These are phyloP conservation scores for Colletotrichum paranaense DNA, from an alignment of 2,329 filamentous ascomycete genomes.

Conservation along the genomic window DNA sequence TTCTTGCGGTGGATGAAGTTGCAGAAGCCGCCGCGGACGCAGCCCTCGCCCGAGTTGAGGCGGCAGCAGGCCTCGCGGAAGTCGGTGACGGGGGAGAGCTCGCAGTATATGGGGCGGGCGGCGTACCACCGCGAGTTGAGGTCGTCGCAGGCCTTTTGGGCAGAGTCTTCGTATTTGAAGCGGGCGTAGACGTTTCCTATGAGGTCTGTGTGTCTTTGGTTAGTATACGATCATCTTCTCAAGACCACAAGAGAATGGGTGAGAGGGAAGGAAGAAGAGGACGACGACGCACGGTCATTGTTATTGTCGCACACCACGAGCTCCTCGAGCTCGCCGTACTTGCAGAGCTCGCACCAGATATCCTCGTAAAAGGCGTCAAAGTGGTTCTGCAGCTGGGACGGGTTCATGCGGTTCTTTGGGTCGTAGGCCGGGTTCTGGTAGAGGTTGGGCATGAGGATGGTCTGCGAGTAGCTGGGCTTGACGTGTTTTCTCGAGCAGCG, in stretches of 20 bases:
- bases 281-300: constrained; percentile 81
- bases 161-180: constrained; percentile 99
- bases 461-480: constrained; percentile 98
- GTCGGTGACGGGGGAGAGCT: constrained; percentile 95
- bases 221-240: background rate
- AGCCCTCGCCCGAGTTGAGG: constrained; percentile 93
- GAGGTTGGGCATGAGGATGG: constrained; percentile 96
- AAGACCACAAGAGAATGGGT: no score
- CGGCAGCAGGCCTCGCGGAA: constrained; percentile 98
- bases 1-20: constrained; percentile 99
- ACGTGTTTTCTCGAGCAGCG: constrained; percentile 98
- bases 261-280: background rate
- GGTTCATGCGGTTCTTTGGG: constrained; percentile 95
- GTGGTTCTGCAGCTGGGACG: constrained; percentile 96
- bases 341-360: constrained; percentile 99
- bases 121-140: constrained; percentile 98
- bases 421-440: constrained; percentile 99
- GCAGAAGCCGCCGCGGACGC: constrained; percentile 95
- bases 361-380: constrained; percentile 99
- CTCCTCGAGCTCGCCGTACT: constrained; percentile 97
- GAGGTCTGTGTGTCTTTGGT: constrained; percentile 68
- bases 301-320: constrained; percentile 99
- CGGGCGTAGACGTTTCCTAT: constrained; percentile 99
- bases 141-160: constrained; percentile 92
- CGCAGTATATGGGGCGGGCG: constrained; percentile 96